These are phyloP conservation scores for Cryptosporidium andersoni DNA, from an alignment of 169 alveolate species.

Conservation along the genomic window DNA sequence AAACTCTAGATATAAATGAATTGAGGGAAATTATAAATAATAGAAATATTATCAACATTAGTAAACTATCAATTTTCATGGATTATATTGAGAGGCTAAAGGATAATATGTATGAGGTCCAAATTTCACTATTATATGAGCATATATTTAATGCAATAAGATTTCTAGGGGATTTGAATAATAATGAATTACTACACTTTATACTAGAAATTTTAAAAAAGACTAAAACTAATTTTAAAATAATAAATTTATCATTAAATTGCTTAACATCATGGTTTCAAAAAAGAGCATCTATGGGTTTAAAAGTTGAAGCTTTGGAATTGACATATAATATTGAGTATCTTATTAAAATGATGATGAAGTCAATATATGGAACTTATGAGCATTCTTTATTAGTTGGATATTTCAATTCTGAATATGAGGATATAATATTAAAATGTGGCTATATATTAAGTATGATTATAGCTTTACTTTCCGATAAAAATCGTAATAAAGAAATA, in stretches of 20 bases:
- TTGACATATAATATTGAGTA: constrained; percentile 6
- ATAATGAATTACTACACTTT: background rate
- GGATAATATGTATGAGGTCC: constrained; percentile 26
- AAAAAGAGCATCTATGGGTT: constrained; percentile 5
- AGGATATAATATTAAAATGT: background rate
- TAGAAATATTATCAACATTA: constrained; percentile 9
- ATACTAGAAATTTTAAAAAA: background rate
- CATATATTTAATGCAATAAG: background rate
- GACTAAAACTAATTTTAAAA: background rate
- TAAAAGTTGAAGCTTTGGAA: constrained; percentile 32
- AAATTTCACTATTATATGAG: constrained; percentile 4
- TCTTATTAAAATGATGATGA: constrained; percentile 8
- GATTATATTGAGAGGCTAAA: background rate
- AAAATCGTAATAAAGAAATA: constrained; percentile 1
- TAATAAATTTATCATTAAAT: constrained; percentile 10
- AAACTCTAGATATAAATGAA: background rate
- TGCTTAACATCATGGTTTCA: constrained; percentile 27
- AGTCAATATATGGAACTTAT: background rate
- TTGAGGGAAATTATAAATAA: constrained; percentile 7
- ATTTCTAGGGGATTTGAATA: background rate
- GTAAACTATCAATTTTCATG: constrained; percentile 4
- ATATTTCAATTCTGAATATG: background rate
- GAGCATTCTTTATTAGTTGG: background rate
- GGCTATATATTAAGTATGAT: constrained; percentile 32
- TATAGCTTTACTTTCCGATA: constrained; percentile 38